Conservation (phyloP, 257 asterid genomes). For the Forsythia viridissima region DNA sequence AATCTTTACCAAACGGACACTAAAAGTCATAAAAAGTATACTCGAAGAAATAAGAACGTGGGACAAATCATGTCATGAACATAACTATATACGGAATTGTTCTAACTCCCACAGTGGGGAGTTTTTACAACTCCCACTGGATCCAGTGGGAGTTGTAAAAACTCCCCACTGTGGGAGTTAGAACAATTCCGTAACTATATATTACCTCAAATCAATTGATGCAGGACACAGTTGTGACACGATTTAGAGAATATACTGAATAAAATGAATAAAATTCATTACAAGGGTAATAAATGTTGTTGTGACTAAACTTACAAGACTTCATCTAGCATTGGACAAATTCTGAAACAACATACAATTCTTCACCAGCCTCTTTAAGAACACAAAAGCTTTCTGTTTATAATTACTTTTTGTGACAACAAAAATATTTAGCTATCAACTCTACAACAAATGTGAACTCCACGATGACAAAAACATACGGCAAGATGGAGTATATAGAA, state of each 20-base stretch:
- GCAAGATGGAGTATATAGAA: constrained; percentile 3
- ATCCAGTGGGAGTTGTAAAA: no score
- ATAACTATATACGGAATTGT: no score
- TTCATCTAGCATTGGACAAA: not conserved
- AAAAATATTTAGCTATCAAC: constrained; percentile 19
- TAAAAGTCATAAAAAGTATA: no score
- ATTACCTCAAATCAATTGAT: not conserved
- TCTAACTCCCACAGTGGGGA: no score
- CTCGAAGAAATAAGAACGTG: no score
- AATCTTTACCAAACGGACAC: no score
- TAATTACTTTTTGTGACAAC: constrained; percentile 15
- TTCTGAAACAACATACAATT: not conserved
- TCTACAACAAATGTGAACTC: constrained; percentile 31
- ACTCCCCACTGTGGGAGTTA: no score
- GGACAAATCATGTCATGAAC: no score
- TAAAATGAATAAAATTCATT: not conserved
- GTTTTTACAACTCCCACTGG: no score
- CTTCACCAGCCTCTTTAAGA: not conserved
- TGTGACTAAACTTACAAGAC: not conserved
- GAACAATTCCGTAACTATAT: no score
- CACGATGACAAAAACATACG: constrained; percentile 19
- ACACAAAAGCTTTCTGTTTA: not conserved
- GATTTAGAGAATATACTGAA: not conserved
- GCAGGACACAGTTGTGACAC: not conserved
- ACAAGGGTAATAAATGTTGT: not conserved